These are phyloP conservation scores for Cladorrhinum sp. DNA, from an alignment of 2,329 filamentous ascomycete genomes.

Conservation along the genomic window DNA sequence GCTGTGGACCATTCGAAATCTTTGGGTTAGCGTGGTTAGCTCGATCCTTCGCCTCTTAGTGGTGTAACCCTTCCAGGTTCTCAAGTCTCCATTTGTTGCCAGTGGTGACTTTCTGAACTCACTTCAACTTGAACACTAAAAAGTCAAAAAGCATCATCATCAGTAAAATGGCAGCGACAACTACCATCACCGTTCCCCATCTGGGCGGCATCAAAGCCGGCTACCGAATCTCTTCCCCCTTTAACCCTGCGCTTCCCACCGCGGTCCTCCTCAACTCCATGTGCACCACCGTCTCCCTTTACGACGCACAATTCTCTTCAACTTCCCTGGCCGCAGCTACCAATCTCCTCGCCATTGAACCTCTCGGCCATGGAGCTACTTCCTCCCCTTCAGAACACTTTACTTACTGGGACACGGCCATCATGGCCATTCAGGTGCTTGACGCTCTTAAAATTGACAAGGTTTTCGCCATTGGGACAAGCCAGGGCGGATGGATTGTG, in stretches of 20 bases:
- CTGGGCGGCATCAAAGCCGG: slow-evolving; percentile 46
- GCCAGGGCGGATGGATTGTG: slow-evolving; percentile 52
- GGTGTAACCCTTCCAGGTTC: no score
- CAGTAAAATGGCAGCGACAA: slow-evolving; percentile 34
- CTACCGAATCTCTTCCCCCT: slow-evolving; percentile 32
- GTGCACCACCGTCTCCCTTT: slow-evolving; percentile 47
- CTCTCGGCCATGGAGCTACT: slow-evolving; percentile 50
- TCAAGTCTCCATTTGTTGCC: no score
- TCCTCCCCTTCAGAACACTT: slow-evolving; percentile 44
- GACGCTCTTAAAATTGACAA: slow-evolving; percentile 46
- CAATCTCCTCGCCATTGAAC: slow-evolving; percentile 52
- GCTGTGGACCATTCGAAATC: no score
- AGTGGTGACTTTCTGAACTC: no score
- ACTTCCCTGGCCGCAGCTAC: slow-evolving; percentile 38
- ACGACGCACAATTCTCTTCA: slow-evolving; percentile 42
- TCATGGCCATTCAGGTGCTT: slow-evolving; percentile 55
- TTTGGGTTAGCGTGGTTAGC: no score
- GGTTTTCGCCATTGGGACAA: slow-evolving; percentile 50
- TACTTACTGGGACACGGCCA: slow-evolving; percentile 54
- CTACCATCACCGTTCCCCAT: slow-evolving; percentile 46
- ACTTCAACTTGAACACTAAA: no score
- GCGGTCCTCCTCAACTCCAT: slow-evolving; percentile 52
- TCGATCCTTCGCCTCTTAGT: no score
- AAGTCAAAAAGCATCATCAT: no score
- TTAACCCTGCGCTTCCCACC: slow-evolving; percentile 51